Evolutionary conservation across 192 early-diverging fungal genomes (phyloP).

Genomic region (Mortierella claussenii): DNA sequence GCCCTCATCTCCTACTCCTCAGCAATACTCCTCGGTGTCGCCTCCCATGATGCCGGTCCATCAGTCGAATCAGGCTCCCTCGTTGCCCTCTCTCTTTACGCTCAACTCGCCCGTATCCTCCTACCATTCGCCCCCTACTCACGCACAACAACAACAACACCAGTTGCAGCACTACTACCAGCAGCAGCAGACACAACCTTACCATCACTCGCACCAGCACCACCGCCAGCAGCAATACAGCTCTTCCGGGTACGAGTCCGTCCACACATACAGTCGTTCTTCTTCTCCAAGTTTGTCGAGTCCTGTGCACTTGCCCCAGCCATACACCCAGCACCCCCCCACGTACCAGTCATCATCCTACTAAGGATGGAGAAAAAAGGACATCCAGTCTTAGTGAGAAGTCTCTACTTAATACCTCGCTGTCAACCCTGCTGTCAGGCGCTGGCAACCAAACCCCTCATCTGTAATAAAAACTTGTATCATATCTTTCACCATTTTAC

Average conservation of each 20-base stretch:
- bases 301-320: conserved; percentile 27
- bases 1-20: conserved; percentile 33
- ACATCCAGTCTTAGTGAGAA: background rate
- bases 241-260: conserved; percentile 18
- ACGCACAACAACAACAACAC: background rate
- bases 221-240: conserved; percentile 17
- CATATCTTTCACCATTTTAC: background rate
- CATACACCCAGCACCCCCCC: conserved; percentile 29
- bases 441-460: background rate
- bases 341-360: conserved; percentile 11
- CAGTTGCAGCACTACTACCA: conserved; percentile 9
- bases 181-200: conserved; percentile 3
- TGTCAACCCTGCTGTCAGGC: background rate
- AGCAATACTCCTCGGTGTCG: conserved; percentile 44
- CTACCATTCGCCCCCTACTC: background rate
- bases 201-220: conserved; percentile 1
- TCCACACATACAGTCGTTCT: conserved; percentile 3
- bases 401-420: background rate
- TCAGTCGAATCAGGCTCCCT: conserved; percentile 13
- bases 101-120: conserved; percentile 20
- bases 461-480: conserved; percentile 39
- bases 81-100: conserved; percentile 44
- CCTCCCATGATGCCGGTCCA: conserved; percentile 27
- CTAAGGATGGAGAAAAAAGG: background rate
- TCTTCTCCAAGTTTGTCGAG: background rate